phyloP scores from a whole-genome alignment of 306 rosid species.

The Quercus dentata region DNA sequence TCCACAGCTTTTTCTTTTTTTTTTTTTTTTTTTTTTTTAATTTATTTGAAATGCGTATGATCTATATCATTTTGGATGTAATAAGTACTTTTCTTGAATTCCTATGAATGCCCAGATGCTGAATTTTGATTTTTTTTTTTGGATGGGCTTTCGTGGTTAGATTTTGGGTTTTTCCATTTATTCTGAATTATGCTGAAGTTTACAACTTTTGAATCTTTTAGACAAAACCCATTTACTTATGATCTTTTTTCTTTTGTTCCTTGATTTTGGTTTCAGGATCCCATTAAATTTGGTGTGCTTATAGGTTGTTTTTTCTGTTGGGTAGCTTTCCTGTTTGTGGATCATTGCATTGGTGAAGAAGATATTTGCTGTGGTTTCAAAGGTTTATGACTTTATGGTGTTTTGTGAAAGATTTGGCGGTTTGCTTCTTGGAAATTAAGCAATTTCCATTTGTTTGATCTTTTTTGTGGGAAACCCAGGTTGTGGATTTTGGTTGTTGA shows the following conservation, averaged over 20 bases:
- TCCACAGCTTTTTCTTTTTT: not conserved
- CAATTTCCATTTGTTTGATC: not conserved
- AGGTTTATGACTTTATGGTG: not conserved
- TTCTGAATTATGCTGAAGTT: not conserved
- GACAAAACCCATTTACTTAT: not conserved
- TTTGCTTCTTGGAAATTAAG: constrained; percentile 1
- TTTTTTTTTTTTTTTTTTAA: not conserved
- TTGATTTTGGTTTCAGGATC: not conserved
- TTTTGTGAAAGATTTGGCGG: not conserved
- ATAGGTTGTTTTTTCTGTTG: not conserved
- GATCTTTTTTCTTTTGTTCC: not conserved
- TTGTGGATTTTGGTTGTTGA: not conserved
- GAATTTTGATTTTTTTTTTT: not conserved
- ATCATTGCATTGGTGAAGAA: not conserved
- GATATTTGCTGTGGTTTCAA: not conserved
- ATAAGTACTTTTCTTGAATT: not conserved
- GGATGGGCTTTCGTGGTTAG: not conserved
- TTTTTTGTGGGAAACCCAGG: not conserved
- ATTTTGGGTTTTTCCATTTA: not conserved
- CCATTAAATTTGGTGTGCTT: not conserved
- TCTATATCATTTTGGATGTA: not conserved
- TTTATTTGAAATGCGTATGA: not conserved
- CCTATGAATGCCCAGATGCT: not conserved
- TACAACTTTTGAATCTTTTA: not conserved
- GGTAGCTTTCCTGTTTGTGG: not conserved